A percentile compares a stretch with the other conserved stretches of the same genome.
phyloP scores from a whole-genome alignment of 495 filamentous ascomycete genomes.

The Penicillium daleae region DNA sequence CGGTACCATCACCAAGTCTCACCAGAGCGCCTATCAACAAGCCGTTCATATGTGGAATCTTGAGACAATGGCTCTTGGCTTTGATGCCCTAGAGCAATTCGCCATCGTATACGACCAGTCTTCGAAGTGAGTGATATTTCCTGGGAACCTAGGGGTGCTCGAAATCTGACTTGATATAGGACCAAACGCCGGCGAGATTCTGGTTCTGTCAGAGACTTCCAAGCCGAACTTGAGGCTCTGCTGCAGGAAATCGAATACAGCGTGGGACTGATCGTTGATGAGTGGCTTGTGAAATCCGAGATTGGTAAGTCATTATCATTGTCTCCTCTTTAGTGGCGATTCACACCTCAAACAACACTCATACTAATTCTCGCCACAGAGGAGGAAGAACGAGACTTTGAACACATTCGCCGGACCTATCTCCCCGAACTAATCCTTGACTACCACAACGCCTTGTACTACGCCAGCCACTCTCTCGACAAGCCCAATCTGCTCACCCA shows the following conservation, averaged over 20 bases:
- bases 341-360: not conserved
- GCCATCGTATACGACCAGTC: constrained; percentile 49
- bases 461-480: constrained; percentile 63
- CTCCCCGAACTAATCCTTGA: constrained; percentile 80
- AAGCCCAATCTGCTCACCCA: constrained; percentile 66
- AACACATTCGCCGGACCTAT: constrained; percentile 69
- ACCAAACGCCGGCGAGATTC: constrained; percentile 40
- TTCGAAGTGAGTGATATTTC: constrained; percentile 41
- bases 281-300: constrained; percentile 40
- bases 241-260: constrained; percentile 37
- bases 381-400: constrained; percentile 45
- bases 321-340: not conserved
- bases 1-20: constrained; percentile 8
- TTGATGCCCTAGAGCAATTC: constrained; percentile 69
- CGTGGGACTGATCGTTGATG: constrained; percentile 44
- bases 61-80: constrained; percentile 65
- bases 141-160: not conserved
- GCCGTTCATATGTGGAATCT: constrained; percentile 73
- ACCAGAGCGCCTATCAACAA: constrained; percentile 39
- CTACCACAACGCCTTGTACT: constrained; percentile 76
- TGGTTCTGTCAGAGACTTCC: constrained; percentile 39
- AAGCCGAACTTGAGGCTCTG: constrained; percentile 36
- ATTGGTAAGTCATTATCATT: constrained; percentile 39
- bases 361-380: constrained; percentile 33
- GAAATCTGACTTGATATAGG: constrained; percentile 28